Evolutionary conservation across 306 rosid species (phyloP).

Genomic region (Cicer yamashitae): DNA sequence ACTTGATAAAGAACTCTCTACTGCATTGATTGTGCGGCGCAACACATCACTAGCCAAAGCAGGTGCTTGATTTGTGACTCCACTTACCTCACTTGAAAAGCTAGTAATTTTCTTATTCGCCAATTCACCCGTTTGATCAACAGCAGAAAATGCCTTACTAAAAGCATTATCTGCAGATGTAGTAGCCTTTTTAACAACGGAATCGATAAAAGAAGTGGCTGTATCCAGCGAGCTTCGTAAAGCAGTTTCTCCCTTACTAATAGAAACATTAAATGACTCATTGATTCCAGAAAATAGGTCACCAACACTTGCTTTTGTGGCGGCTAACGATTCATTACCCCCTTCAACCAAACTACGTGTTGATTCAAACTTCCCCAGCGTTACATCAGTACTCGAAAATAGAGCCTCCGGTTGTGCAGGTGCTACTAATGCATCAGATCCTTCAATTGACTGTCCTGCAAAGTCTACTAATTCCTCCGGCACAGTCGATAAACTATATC

Average conservation of each 20-base stretch:
- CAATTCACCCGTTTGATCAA: constrained; percentile 69
- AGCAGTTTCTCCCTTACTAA: constrained; percentile 61
- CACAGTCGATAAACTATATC: constrained; percentile 47
- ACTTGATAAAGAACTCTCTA: constrained; percentile 69
- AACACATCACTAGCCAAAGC: constrained; percentile 63
- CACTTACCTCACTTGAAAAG: constrained; percentile 66
- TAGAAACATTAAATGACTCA: constrained; percentile 59
- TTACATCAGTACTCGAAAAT: constrained; percentile 47
- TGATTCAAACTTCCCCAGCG: constrained; percentile 47
- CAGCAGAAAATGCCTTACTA: constrained; percentile 59
- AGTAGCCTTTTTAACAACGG: constrained; percentile 58
- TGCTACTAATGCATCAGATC: constrained; percentile 46
- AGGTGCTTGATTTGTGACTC: constrained; percentile 63
- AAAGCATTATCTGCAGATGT: constrained; percentile 63
- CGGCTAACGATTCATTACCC: constrained; percentile 52
- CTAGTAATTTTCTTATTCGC: constrained; percentile 59
- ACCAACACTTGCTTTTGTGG: constrained; percentile 57
- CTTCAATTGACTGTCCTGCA: constrained; percentile 51
- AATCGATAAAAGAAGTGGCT: constrained; percentile 57
- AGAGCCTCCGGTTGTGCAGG: constrained; percentile 53
- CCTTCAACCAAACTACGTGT: constrained; percentile 42
- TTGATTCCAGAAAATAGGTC: constrained; percentile 54
- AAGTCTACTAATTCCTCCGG: constrained; percentile 51
- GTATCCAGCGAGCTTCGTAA: constrained; percentile 64
- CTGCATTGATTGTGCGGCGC: constrained; percentile 61